These are phyloP conservation scores for Leptographium wingfieldii DNA, from an alignment of 2,329 filamentous ascomycete species.

Conservation along the genomic window DNA sequence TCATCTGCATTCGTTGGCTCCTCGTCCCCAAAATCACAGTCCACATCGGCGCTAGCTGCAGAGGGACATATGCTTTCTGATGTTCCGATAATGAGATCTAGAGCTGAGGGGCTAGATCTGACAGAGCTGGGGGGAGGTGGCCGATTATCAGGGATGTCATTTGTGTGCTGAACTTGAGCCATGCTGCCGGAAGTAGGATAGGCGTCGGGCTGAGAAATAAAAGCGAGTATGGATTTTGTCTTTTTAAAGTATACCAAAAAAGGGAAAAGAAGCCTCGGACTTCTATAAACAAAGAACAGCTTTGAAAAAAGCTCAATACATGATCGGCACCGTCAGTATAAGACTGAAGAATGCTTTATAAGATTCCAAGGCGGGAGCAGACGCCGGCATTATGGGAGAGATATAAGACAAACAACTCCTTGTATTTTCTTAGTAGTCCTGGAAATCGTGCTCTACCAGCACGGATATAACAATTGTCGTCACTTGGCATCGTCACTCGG, in stretches of 20 bases:
- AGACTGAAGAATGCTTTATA: slow-evolving; percentile 1
- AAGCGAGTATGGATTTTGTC: background rate
- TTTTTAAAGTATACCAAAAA: background rate
- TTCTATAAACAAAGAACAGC: background rate
- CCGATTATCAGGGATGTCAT: background rate
- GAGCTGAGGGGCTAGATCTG: slow-evolving; percentile 1
- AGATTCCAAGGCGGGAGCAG: background rate
- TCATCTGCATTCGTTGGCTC: background rate
- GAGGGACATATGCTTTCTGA: background rate
- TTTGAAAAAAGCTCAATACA: background rate
- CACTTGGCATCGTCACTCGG: background rate
- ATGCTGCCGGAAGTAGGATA: background rate
- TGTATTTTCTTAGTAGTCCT: background rate
- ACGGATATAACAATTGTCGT: background rate
- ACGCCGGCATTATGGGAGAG: background rate
- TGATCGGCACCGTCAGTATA: background rate
- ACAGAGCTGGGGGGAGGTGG: slow-evolving; percentile 3
- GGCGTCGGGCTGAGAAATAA: background rate
- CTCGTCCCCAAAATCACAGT: background rate
- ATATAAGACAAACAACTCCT: background rate
- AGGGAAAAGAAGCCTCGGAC: background rate
- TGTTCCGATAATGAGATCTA: background rate
- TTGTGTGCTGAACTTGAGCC: background rate
- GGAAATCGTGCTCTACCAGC: background rate
- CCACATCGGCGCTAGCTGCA: background rate